A percentile compares a stretch with the other conserved stretches of the same genome.
These are phyloP conservation scores for Paraphaeosphaeria sporulosa DNA, from an alignment of 2,329 filamentous ascomycete species.

Conservation along the genomic window DNA sequence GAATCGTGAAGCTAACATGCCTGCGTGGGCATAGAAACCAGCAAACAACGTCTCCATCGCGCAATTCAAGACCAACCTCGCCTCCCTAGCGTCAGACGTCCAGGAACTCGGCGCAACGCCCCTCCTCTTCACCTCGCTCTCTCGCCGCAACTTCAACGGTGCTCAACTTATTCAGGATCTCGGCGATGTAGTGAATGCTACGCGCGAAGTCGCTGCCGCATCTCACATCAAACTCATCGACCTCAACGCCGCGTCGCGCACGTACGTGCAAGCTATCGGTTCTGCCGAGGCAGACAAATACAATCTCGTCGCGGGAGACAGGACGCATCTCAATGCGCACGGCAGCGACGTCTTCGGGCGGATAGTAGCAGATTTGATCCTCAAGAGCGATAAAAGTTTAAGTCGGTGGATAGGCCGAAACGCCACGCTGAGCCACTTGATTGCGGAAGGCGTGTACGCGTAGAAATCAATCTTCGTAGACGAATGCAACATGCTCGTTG, in stretches of 20 bases:
- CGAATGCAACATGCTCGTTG: background rate
- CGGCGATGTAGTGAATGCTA: constrained; percentile 53
- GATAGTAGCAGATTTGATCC: constrained; percentile 60
- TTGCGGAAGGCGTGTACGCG: background rate
- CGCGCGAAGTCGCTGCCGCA: constrained; percentile 26
- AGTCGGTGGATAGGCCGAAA: background rate
- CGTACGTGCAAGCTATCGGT: constrained; percentile 62
- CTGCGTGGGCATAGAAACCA: constrained; percentile 28
- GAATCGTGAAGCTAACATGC: constrained; percentile 39
- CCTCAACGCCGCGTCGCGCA: constrained; percentile 58
- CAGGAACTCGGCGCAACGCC: constrained; percentile 41
- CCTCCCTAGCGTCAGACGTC: constrained; percentile 48
- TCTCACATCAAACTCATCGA: constrained; percentile 53
- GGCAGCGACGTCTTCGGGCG: constrained; percentile 64
- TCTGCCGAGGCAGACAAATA: constrained; percentile 56
- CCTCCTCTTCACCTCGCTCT: constrained; percentile 63
- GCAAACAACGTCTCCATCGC: constrained; percentile 54
- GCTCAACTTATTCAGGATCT: constrained; percentile 57
- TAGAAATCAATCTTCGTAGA: background rate
- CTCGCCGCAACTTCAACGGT: constrained; percentile 56
- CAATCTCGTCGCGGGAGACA: constrained; percentile 56
- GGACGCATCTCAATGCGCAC: constrained; percentile 61
- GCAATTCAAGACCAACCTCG: constrained; percentile 60
- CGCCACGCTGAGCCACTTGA: background rate
- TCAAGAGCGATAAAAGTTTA: constrained; percentile 31